Evolutionary conservation across 139 green algal genomes (phyloP).

Genomic region (Nannochloris sp.): DNA sequence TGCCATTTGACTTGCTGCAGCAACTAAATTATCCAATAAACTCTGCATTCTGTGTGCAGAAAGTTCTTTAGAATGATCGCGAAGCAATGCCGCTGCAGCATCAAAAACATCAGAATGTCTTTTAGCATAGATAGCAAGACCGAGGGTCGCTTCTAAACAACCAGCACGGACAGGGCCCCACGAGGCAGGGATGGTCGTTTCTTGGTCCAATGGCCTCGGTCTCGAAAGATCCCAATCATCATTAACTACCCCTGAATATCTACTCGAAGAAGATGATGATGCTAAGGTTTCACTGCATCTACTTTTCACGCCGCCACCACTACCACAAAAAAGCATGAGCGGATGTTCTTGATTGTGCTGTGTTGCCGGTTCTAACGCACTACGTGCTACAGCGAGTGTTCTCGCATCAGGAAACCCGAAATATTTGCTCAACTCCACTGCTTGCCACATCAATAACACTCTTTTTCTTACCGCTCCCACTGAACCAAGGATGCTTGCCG

Average conservation of each 20-base stretch:
- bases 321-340: too few species aligned
- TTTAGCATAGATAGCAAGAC: slow-evolving; percentile 38
- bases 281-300: too few species aligned
- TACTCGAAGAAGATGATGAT: too few species aligned
- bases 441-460: slow-evolving; percentile 65
- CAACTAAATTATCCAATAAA: slow-evolving; percentile 45
- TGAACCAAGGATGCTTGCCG: slow-evolving; percentile 47
- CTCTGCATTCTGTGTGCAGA: slow-evolving; percentile 31
- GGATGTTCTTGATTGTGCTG: neutral
- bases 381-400: slow-evolving; percentile 32
- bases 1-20: slow-evolving; percentile 38
- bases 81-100: slow-evolving; percentile 52
- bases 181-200: slow-evolving; percentile 16
- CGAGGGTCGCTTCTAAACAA: slow-evolving; percentile 43
- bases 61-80: slow-evolving; percentile 45
- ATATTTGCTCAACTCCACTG: slow-evolving; percentile 44
- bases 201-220: slow-evolving; percentile 14
- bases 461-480: slow-evolving; percentile 54
- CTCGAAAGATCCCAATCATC: neutral
- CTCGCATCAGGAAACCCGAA: slow-evolving; percentile 29
- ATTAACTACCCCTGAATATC: slow-evolving; percentile 8
- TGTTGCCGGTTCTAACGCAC: neutral
- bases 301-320: too few species aligned
- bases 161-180: slow-evolving; percentile 25
- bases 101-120: slow-evolving; percentile 64